Evolutionary conservation across 768 basidiomycete genomes (phyloP).

Genomic region (Boletus rubroflammeus): DNA sequence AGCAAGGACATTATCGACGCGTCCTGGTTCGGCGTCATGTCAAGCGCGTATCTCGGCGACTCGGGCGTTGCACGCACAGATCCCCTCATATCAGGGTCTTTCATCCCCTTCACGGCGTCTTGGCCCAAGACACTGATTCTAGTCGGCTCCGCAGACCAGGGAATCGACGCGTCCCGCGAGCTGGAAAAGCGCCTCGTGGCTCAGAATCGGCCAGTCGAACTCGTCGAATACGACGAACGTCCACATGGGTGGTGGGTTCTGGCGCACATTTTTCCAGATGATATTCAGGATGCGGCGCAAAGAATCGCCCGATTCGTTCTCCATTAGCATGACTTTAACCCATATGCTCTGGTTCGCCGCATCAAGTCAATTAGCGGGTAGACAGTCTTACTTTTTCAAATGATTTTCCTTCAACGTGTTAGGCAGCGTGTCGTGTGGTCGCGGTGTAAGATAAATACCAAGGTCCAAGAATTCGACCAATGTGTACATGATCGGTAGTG

Average conservation of each 20-base stretch:
- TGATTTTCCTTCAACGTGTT: neutral
- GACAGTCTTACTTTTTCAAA: neutral
- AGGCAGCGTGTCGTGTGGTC: neutral
- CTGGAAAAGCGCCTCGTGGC: conserved; percentile 5
- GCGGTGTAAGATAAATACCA: neutral
- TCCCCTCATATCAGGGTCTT: conserved; percentile 18
- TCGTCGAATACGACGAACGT: conserved; percentile 23
- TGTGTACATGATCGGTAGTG: conserved; percentile 11
- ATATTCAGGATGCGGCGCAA: conserved; percentile 7
- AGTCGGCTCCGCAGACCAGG: conserved; percentile 16
- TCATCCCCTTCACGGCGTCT: conserved; percentile 9
- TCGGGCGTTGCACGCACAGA: conserved; percentile 7
- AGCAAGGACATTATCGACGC: neutral
- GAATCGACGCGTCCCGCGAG: conserved; percentile 10
- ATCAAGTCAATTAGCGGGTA: neutral
- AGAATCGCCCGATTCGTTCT: conserved; percentile 12
- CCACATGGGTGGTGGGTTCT: conserved; percentile 26
- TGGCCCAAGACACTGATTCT: conserved; percentile 26
- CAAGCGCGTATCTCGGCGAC: conserved; percentile 9
- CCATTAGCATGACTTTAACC: neutral
- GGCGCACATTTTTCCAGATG: conserved; percentile 12
- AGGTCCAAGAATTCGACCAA: conserved; percentile 1
- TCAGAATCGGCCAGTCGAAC: conserved; percentile 6
- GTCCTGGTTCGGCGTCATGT: neutral
- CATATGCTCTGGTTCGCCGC: neutral